Evolutionary conservation across 2,329 filamentous ascomycete genomes (phyloP).

Genomic region (Trichoderma sp.): DNA sequence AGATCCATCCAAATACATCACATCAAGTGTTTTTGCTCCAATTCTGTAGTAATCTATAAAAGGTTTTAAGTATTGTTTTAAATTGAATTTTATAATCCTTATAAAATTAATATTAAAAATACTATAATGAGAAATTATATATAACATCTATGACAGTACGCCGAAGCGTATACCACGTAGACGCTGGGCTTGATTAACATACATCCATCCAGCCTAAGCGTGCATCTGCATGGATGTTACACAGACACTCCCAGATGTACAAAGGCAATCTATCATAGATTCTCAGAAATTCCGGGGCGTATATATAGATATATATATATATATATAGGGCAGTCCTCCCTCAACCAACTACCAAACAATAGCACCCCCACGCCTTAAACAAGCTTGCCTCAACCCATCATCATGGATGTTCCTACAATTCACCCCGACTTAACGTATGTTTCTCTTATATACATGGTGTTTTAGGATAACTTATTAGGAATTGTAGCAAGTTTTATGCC

Average conservation of each 20-base stretch:
- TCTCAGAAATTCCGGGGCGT: neutral
- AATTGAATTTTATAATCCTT: neutral
- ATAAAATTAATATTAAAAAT: neutral
- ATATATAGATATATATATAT: too few relatives aligned
- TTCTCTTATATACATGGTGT: neutral
- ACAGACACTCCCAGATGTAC: neutral
- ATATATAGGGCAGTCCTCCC: neutral
- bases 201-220: neutral
- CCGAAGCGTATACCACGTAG: too few relatives aligned
- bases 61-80: neutral
- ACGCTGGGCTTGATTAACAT: too few relatives aligned
- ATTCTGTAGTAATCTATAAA: neutral
- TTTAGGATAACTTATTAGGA: neutral
- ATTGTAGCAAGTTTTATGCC: neutral
- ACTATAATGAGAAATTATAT: too few relatives aligned
- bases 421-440: neutral
- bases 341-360: too few relatives aligned
- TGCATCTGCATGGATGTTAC: neutral
- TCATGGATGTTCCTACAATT: neutral
- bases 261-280: neutral
- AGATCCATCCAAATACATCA: neutral
- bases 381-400: neutral
- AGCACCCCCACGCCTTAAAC: neutral
- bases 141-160: too few relatives aligned
- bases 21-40: neutral